A percentile compares a stretch with the other conserved stretches of the same genome.
phyloP scores from a whole-genome alignment of 176 grass and related monocot genomes.

The Cymbopogon citratus region DNA sequence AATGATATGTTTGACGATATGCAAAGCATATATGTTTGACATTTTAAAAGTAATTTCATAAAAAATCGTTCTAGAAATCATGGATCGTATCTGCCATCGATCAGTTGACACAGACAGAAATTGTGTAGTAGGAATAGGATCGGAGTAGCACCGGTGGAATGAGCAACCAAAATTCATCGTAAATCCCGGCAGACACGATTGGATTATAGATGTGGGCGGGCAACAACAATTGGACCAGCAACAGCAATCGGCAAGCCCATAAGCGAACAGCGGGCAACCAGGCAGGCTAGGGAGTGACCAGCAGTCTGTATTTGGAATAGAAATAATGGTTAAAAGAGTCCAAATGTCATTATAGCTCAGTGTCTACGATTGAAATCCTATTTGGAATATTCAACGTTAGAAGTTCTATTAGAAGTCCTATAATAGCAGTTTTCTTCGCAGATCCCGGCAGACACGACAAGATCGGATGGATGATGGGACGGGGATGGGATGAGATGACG shows the following conservation, averaged over 20 bases:
- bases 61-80: too few relatives aligned
- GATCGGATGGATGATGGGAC: neutral
- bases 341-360: too few relatives aligned
- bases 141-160: neutral
- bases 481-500: neutral
- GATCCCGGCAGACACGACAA: neutral
- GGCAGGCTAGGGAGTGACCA: too few relatives aligned
- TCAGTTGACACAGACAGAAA: neutral
- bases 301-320: too few relatives aligned
- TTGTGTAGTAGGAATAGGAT: neutral
- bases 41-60: neutral
- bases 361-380: too few relatives aligned
- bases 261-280: too few relatives aligned
- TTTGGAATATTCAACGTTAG: too few relatives aligned
- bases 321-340: too few relatives aligned
- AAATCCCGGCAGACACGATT: neutral
- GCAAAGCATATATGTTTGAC: neutral
- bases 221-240: too few relatives aligned
- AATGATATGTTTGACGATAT: neutral
- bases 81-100: neutral
- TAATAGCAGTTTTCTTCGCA: too few relatives aligned
- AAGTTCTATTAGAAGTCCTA: too few relatives aligned
- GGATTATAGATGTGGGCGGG: neutral
- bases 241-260: too few relatives aligned
- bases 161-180: neutral